Evolutionary conservation across 148 eudicot species (phyloP), one percentile per base, ranked within the genome.

Genomic region (Nepenthes mirabilis): DNA sequence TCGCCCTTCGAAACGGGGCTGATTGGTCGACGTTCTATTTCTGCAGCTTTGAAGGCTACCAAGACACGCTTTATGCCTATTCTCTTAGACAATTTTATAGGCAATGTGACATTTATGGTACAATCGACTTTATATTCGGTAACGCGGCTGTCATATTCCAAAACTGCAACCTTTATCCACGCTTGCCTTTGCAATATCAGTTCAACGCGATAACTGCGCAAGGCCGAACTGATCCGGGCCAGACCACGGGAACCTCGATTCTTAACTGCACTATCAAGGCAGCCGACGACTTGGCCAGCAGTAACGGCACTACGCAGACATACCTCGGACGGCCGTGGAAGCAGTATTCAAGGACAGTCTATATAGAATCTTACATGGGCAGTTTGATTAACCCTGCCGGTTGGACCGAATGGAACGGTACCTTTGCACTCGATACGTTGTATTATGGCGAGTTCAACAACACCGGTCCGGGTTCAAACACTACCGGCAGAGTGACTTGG

Each of bases 251-350:
- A 9, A 83, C 82, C 3, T 77, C 90, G 2, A 83, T 85, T 4
- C 82, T 83, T 9, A 80, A 79, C 48, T 85, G 96, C 62, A 74
- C 71, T 0, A 74, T 89, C 11, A 69, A 72, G 12, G 80, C 96
- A 0, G 76, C 93, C 0, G 79, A 74, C 11, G 93, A 89, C 9
- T 75, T 89, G 36, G 85, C 77, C 3, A 49, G 58, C 7, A 68
- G 73, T 50, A 80, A 55, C 35, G 57, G 55, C 36, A 56, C 71
- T 0, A 62, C 67, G 0, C 54, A 59, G 47, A 83, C 96, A 0
- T 89, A 72, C 52, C 57, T 89, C 11, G 96, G 96, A 1, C 66
- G 96, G 69, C 96, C 96, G 0, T 89, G 96, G 96, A 89, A 89
- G 62, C 59, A 63, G 35, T 83, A 75, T 33, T 79, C 96, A 0